phyloP scores from a whole-genome alignment of 2,329 filamentous ascomycete species.

The Alternaria hordeiaustralica region DNA sequence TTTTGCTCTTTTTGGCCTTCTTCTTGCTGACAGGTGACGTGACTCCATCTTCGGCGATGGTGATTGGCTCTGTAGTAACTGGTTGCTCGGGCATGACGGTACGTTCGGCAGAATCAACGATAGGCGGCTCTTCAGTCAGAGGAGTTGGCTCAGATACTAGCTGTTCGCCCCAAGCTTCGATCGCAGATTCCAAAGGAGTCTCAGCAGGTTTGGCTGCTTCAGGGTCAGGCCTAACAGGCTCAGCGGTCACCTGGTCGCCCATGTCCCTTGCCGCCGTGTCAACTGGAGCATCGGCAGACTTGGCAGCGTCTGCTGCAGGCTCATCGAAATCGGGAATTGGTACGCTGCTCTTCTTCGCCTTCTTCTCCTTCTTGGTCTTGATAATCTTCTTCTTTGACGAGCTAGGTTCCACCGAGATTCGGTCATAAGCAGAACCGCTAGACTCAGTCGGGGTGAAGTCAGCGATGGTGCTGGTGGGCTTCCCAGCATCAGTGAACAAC shows the following conservation, averaged over 20 bases:
- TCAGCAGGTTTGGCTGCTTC: not conserved
- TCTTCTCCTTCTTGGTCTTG: constrained; percentile 35
- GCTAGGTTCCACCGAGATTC: constrained; percentile 13
- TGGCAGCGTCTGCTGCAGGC: not conserved
- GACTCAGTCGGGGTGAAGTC: constrained; percentile 4
- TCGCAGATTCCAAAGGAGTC: constrained; percentile 1
- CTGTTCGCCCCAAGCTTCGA: constrained; percentile 10
- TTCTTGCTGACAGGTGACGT: constrained; percentile 23
- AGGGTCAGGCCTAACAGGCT: not conserved
- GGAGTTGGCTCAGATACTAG: not conserved
- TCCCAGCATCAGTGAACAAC: constrained; percentile 13
- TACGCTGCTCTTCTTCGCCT: constrained; percentile 25
- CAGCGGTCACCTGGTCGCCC: not conserved
- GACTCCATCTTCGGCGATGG: constrained; percentile 3
- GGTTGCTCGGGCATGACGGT: not conserved
- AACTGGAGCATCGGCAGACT: not conserved
- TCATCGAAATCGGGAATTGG: constrained; percentile 10
- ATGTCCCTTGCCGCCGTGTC: not conserved
- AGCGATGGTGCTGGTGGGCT: not conserved
- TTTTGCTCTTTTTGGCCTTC: constrained; percentile 41
- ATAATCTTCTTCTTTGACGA: constrained; percentile 34
- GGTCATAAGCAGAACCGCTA: constrained; percentile 7
- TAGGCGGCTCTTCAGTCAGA: not conserved
- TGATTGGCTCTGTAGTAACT: not conserved
- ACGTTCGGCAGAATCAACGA: not conserved